Evolutionary conservation across 768 basidiomycete species (phyloP).

Genomic region (Mycena polygramma): DNA sequence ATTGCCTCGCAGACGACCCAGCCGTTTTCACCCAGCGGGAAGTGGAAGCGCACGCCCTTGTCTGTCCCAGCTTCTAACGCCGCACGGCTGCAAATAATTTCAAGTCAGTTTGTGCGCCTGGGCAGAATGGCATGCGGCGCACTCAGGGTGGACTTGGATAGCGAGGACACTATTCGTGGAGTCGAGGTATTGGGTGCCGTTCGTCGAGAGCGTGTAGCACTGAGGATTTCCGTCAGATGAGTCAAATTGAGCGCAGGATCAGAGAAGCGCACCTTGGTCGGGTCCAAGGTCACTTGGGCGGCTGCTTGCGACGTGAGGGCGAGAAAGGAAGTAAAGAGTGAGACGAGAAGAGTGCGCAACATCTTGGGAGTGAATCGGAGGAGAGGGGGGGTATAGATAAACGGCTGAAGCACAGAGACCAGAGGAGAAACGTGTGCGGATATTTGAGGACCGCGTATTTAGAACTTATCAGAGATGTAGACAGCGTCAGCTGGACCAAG

Average conservation of each 20-base stretch:
- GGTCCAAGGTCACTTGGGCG: constrained; percentile 25
- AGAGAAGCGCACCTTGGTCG: constrained; percentile 12
- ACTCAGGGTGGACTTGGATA: constrained; percentile 33
- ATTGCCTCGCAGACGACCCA: constrained; percentile 37
- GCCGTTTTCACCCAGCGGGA: constrained; percentile 31
- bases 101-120: background rate
- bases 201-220: constrained; percentile 36
- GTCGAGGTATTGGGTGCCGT: constrained; percentile 35
- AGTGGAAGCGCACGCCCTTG: constrained; percentile 37
- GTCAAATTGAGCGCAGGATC: background rate
- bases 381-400: background rate
- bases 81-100: constrained; percentile 19
- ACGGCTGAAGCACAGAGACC: background rate
- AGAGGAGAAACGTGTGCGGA: constrained; percentile 14
- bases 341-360: constrained; percentile 16
- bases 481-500: no score
- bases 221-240: background rate
- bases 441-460: background rate
- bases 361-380: background rate
- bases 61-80: constrained; percentile 30
- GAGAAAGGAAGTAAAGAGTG: constrained; percentile 6
- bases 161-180: constrained; percentile 34
- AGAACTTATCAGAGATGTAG: background rate
- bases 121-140: background rate
- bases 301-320: constrained; percentile 5